Base-by-base conservation (phyloP, 306 rosid species). In the Trifolium repens region DNA sequence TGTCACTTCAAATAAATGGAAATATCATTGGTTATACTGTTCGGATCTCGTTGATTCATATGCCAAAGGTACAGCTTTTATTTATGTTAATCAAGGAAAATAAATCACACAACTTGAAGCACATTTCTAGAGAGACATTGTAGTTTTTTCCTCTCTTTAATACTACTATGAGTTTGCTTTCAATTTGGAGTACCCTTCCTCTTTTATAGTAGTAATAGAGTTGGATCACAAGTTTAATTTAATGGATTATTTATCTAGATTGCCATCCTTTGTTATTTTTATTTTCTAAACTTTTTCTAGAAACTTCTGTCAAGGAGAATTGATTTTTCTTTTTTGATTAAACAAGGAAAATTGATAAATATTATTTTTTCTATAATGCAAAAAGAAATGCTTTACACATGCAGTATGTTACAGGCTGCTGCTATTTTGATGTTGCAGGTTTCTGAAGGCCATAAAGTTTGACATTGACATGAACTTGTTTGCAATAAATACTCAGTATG, bases 361-460 rank as follows among this genome's bases (percentile, higher is more conserved):
- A 43, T 6, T 42, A 67, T 42, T 40, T 70, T 12, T 17, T 26
- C 67, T 76, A 30, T 71, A 54, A 26, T 68, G 34, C 39, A 22
- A 44, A 32, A 19, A 11, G 40, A 43, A 40, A 59, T 27, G 42
- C 22, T 73, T 54, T 79, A 14, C 77, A 24, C 12, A 37, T 37
- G 57, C 55, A 32, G 15, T 66, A 19, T 52, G 54, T 80, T 59
- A 61, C 67, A 39, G 78, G 61, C 22, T 80, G 63, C 47, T 74
- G 40, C 50, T 27, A 65, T 46, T 80, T 71, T 67, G 30, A 66
- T 81, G 79, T 67, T 86, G 78, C 91, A 94, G 99, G 87, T 94
- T 94, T 85, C 78, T 91, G 62, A 94, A 89, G 84, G 99, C 97
- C 39, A 89, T 97, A 81, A 89, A 90, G 79, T 92, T 94, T 71